phyloP scores from a whole-genome alignment of 1,284 basidiomycete species.

The Inonotus obliquus region DNA sequence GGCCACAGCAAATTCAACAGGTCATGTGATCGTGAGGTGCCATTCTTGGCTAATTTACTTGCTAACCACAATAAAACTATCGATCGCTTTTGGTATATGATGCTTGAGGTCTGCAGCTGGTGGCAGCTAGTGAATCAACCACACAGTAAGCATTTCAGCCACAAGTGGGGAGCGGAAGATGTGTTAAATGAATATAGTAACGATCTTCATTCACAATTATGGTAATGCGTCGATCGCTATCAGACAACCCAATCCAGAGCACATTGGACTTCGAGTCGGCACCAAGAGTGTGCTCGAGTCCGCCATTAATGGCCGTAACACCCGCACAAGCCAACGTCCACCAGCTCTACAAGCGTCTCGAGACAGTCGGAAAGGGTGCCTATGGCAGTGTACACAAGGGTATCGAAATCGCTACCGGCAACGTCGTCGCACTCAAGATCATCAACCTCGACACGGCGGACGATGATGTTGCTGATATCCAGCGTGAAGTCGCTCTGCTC shows the following conservation, averaged over 20 bases:
- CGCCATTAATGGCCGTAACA: neutral
- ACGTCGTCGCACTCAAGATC: conserved; percentile 93
- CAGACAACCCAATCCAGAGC: neutral
- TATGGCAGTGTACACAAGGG: conserved; percentile 97
- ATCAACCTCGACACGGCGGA: conserved; percentile 97
- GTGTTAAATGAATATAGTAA: too few species aligned
- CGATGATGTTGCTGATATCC: conserved; percentile 96
- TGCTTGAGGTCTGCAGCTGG: too few species aligned
- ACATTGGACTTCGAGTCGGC: neutral
- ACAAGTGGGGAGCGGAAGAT: too few species aligned
- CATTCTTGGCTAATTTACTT: neutral
- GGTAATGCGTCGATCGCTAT: neutral
- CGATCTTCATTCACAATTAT: too few species aligned
- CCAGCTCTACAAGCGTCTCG: conserved; percentile 48
- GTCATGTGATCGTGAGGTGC: conserved; percentile 5
- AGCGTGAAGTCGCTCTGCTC: conserved; percentile 91
- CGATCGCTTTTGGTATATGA: neutral
- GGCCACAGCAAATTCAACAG: neutral
- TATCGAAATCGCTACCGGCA: conserved; percentile 77
- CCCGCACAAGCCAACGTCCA: conserved; percentile 30
- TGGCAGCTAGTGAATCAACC: too few species aligned
- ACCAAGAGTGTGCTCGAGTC: neutral
- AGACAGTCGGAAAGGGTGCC: conserved; percentile 85
- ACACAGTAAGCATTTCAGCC: too few species aligned
- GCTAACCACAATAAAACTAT: neutral